Evolutionary conservation across 495 filamentous ascomycete genomes (phyloP), one percentile per base, ranked within the genome.

Genomic region (Daldinia concentrica): DNA sequence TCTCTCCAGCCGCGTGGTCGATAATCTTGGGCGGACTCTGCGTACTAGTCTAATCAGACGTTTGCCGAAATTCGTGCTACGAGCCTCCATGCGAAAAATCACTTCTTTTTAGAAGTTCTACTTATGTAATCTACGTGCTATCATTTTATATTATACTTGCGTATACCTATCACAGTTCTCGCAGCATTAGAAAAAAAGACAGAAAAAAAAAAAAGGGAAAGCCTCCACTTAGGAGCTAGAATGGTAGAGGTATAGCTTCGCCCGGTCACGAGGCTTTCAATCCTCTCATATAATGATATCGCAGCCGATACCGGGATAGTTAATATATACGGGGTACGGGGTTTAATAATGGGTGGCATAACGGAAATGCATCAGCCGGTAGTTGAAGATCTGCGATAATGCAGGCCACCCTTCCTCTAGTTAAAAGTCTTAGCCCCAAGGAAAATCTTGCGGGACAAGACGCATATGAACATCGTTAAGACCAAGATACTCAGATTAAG

Each of bases 301-400:
- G 15, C 17, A 34, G 30, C 54, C 54, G 54, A 57, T 57, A 57
- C 34, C 54, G 54, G 54, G 30, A 19, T 17, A 54, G 26, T 26
- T 15, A 17, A 17, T 24, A 30, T 30, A 19, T 26, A 55, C 58
- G 57, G 62, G 50, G 51, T 59, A 73, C 48, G 50, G 61, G 60
- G 37, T 61, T 73, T 32, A 52, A 48, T 58, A 32, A 65, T 62
- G 11, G 2, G 27, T 50, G 41, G 43, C 34, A 36, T 36, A 6
- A 51, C 71, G 71, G 71, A 66, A 72, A 64, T 51, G 70, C 66
- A 73, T 69, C 71, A 65, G 64, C 57, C 71, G 71, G 71, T 74
- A 74, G 67, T 74, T 74, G 67, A 64, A 6, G 71, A 74, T 74
- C 71, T 74, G 45, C 71, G 54, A 63, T 52, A 14, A 62, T 65